Percentiles rank a stretch among this genome's conserved stretches.
Conservation (phyloP, 1,284 basidiomycete genomes). For the Anthracocystis walkeri region DNA sequence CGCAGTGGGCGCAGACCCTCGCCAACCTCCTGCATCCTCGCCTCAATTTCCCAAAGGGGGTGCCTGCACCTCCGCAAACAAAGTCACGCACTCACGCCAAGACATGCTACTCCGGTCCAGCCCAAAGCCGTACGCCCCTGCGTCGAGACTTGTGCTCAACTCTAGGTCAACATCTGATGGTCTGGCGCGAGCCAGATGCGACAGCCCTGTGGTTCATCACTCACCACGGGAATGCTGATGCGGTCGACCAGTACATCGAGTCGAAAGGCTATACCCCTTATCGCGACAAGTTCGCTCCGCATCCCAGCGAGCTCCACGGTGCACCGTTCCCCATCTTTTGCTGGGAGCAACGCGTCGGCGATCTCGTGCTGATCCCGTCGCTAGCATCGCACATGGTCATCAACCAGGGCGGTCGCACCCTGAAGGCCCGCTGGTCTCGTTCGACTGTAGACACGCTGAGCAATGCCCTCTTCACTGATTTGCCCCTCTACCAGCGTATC, state of each 20-base stretch:
- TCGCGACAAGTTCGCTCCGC: slow-evolving; percentile 11
- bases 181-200: slow-evolving; percentile 28
- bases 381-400: slow-evolving; percentile 26
- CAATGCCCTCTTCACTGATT: slow-evolving; percentile 27
- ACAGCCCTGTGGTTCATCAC: slow-evolving; percentile 35
- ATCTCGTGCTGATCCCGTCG: slow-evolving; percentile 43
- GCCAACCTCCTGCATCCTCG: slow-evolving; percentile 22
- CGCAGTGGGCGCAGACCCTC: slow-evolving; percentile 9
- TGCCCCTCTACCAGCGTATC: slow-evolving; percentile 42
- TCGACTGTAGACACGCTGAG: slow-evolving; percentile 28
- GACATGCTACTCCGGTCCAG: slow-evolving; percentile 27
- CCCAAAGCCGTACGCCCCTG: slow-evolving; percentile 24
- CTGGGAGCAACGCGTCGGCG: slow-evolving; percentile 34
- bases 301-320: slow-evolving; percentile 26
- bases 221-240: slow-evolving; percentile 15
- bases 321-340: slow-evolving; percentile 28
- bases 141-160: slow-evolving; percentile 38
- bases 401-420: slow-evolving; percentile 32
- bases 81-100: slow-evolving; percentile 9
- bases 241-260: slow-evolving; percentile 22
- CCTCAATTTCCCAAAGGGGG: slow-evolving; percentile 24
- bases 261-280: slow-evolving; percentile 25
- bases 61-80: slow-evolving; percentile 4
- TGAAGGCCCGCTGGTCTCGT: slow-evolving; percentile 41
- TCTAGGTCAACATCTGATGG: slow-evolving; percentile 45